phyloP scores from a whole-genome alignment of 1,284 basidiomycete genomes.

The Cutaneotrichosporon dermatis region DNA sequence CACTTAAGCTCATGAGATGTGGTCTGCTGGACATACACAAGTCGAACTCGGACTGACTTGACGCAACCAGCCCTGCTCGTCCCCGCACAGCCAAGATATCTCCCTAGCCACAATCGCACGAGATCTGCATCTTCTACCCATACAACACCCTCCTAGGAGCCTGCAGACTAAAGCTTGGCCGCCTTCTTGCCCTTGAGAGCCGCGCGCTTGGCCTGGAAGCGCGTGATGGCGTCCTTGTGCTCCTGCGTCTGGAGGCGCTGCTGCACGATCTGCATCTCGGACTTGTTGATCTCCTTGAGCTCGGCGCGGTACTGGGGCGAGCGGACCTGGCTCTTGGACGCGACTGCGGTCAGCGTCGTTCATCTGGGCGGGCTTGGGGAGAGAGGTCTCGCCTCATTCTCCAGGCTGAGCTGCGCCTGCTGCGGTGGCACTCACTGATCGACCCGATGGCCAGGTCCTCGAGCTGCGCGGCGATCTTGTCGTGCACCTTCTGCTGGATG shows the following conservation, averaged over 20 bases:
- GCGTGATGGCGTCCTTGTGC: slow-evolving; percentile 11
- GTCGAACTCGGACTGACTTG: too few relatives aligned
- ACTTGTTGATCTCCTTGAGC: slow-evolving; percentile 12
- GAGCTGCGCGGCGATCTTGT: slow-evolving; percentile 7
- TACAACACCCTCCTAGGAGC: too few relatives aligned
- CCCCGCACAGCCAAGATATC: too few relatives aligned
- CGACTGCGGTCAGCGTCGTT: slow-evolving; percentile 1
- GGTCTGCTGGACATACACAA: too few relatives aligned
- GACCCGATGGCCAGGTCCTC: slow-evolving; percentile 14
- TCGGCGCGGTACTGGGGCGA: slow-evolving; percentile 2
- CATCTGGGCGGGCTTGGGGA: too few relatives aligned
- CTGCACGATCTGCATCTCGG: slow-evolving; percentile 13
- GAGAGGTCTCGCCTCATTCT: too few relatives aligned
- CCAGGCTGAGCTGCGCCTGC: too few relatives aligned
- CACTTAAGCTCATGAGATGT: too few relatives aligned
- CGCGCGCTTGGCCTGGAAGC: slow-evolving; percentile 11
- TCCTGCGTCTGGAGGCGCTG: slow-evolving; percentile 9
- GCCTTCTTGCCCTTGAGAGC: slow-evolving; percentile 10
- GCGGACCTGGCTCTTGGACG: slow-evolving; percentile 15
- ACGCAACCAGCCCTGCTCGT: too few relatives aligned
- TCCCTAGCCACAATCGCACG: too few relatives aligned
- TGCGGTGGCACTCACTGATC: slow-evolving; percentile 4
- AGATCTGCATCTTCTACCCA: too few relatives aligned
- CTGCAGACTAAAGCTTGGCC: slow-evolving; percentile 7
- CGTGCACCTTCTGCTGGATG: slow-evolving; percentile 9